Percentiles rank a stretch among this genome's conserved stretches.
Conservation (phyloP, 2,329 filamentous ascomycete genomes). For the Epichloe coenophiala region DNA sequence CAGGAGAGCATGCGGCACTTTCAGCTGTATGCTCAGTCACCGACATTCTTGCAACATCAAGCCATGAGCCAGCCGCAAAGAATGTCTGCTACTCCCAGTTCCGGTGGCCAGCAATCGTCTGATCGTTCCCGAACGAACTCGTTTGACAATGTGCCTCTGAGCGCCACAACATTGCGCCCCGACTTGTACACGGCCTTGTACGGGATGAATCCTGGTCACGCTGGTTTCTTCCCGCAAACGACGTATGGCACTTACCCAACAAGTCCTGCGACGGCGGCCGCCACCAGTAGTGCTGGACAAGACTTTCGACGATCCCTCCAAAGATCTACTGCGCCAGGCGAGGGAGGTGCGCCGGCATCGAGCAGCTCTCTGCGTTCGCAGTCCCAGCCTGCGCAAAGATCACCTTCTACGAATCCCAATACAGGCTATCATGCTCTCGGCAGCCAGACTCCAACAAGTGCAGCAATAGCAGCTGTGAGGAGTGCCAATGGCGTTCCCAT, state of each 20-base stretch:
- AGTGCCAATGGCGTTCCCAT: slow-evolving; percentile 37
- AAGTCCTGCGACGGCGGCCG: slow-evolving; percentile 37
- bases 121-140: slow-evolving; percentile 48
- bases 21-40: slow-evolving; percentile 22
- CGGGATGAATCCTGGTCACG: slow-evolving; percentile 25
- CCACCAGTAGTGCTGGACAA: slow-evolving; percentile 25
- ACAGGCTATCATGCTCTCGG: slow-evolving; percentile 13
- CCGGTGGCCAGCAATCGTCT: slow-evolving; percentile 18
- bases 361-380: slow-evolving; percentile 49
- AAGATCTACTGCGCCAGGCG: slow-evolving; percentile 35
- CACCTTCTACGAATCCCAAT: slow-evolving; percentile 17
- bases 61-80: slow-evolving; percentile 20
- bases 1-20: slow-evolving; percentile 23
- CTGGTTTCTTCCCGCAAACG: slow-evolving; percentile 30
- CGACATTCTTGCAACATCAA: slow-evolving; percentile 23
- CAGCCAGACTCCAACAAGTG: slow-evolving; percentile 23
- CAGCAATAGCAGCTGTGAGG: slow-evolving; percentile 21
- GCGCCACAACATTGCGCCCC: slow-evolving; percentile 38
- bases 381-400: slow-evolving; percentile 49
- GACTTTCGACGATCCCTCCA: slow-evolving; percentile 47
- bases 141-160: slow-evolving; percentile 47
- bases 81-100: slow-evolving; percentile 12
- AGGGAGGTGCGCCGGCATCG: slow-evolving; percentile 31
- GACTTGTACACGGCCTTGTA: slow-evolving; percentile 40
- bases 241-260: slow-evolving; percentile 42